phyloP scores from a whole-genome alignment of 1,139 yeast genomes.

The Saccharomyces pastorianus region DNA sequence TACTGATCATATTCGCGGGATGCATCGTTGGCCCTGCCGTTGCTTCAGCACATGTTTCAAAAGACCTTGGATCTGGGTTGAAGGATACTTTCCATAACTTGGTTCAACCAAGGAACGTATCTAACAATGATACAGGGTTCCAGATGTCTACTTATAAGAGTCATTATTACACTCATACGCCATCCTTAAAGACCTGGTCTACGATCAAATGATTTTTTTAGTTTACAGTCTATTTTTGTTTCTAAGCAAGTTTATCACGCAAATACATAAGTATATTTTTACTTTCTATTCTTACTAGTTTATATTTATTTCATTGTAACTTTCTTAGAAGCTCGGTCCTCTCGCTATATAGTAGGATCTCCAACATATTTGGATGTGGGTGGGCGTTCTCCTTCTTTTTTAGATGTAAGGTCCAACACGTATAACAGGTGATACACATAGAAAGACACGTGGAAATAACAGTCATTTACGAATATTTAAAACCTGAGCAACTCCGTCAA shows the following conservation, averaged over 20 bases:
- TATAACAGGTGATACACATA: neutral
- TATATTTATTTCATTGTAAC: neutral
- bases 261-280: neutral
- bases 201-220: conserved; percentile 45
- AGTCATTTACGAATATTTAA: neutral
- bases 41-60: conserved; percentile 43
- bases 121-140: conserved; percentile 75
- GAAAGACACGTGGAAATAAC: neutral
- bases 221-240: neutral
- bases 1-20: conserved; percentile 62
- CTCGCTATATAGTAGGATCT: neutral
- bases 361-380: too few relatives aligned
- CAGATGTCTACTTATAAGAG: conserved; percentile 45
- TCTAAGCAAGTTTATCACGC: neutral
- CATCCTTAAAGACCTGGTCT: conserved; percentile 50
- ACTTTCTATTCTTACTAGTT: neutral
- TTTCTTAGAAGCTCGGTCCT: neutral
- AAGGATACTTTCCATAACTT: conserved; percentile 58
- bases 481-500: neutral
- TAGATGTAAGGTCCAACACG: neutral
- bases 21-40: conserved; percentile 90
- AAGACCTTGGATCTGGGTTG: conserved; percentile 33
- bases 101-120: conserved; percentile 79
- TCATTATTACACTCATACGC: conserved; percentile 47
- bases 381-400: neutral